Evolutionary conservation across 345 rosid genomes (phyloP), one percentile per base, ranked within the genome.

Genomic region (Salix udensis): DNA sequence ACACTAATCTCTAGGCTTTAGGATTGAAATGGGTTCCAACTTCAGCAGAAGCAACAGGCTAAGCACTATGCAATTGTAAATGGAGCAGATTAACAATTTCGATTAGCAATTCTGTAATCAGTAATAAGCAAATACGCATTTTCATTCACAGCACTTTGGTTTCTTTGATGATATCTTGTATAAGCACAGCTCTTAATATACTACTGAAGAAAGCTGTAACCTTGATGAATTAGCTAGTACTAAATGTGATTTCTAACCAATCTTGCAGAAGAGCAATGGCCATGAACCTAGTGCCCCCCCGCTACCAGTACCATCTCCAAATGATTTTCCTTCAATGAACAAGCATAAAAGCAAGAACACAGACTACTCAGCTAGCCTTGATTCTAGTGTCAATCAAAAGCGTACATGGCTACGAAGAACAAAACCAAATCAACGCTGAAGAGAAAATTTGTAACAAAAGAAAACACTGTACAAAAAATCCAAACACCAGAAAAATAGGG

Each of bases 381-480:
- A 80, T 82, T 5, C 84, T 79, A 66, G 65, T 3, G 55, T 67
- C 30, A 82, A 78, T 7, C 87, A 83, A 18, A 78, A 53, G 55
- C 87, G 86, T 3, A 72, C 77, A 37, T 82, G 77, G 86, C 88
- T 88, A 77, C 87, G 90, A 28, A 92, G 86, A 19, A 67, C 76
- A 5, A 72, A 75, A 55, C 77, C 80, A 65, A 36, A 7, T 46
- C 74, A 67, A 61, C 53, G 60, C 39, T 73, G 52, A 76, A 69
- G 44, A 48, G 4, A 10, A 61, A 21, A 39, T 16, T 52, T 58
- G 42, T 19, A 74, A 37, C 26, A 7, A n/a, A 58, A 58, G 64
- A 58, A 58, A 52, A 31, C n/a, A 65, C 61, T 81, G 84, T 81
- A 75, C 53, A 72, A 61, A 76, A 65, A 79, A 74, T 72, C 74